Conservation (phyloP, 1,284 basidiomycete species). For the Baeospora myosura region DNA sequence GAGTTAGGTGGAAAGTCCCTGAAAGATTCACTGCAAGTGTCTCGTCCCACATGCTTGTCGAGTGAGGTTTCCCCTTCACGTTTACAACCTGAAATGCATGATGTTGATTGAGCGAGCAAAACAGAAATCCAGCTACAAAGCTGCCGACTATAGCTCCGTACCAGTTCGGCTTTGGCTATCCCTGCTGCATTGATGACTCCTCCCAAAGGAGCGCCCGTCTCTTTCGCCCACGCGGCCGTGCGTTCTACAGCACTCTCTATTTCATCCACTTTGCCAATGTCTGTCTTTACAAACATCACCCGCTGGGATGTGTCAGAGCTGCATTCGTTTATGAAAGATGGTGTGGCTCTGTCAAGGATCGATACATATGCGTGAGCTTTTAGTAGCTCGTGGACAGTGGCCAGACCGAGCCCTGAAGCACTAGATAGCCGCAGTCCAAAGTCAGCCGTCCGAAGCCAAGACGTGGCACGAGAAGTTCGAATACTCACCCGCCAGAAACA, state of each 20-base stretch:
- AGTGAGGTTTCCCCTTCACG: conserved; percentile 34
- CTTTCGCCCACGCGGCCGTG: conserved; percentile 35
- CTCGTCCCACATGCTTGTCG: conserved; percentile 45
- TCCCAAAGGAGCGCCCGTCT: conserved; percentile 37
- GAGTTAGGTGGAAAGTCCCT: conserved; percentile 47
- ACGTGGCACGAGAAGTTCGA: not conserved
- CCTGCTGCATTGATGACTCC: conserved; percentile 52
- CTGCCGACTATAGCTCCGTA: not conserved
- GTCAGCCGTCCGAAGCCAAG: not conserved
- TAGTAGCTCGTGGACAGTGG: conserved; percentile 40
- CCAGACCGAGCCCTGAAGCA: conserved; percentile 48
- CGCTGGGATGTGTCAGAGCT: conserved; percentile 20
- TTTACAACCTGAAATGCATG: conserved; percentile 32
- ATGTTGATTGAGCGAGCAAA: not conserved
- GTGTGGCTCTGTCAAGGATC: conserved; percentile 42
- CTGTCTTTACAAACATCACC: conserved; percentile 37
- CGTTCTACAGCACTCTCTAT: conserved; percentile 34
- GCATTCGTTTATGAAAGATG: conserved; percentile 15
- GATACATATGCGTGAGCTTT: conserved; percentile 35
- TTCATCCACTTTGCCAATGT: conserved; percentile 33
- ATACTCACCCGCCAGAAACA: conserved; percentile 43
- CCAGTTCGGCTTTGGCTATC: conserved; percentile 27
- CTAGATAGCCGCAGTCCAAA: conserved; percentile 18
- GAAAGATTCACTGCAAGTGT: conserved; percentile 44
- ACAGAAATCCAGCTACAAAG: not conserved